Percentiles rank a stretch among this genome's conserved stretches.
Conservation (phyloP, 1,284 basidiomycete species). For the Coniferiporia weirii region DNA sequence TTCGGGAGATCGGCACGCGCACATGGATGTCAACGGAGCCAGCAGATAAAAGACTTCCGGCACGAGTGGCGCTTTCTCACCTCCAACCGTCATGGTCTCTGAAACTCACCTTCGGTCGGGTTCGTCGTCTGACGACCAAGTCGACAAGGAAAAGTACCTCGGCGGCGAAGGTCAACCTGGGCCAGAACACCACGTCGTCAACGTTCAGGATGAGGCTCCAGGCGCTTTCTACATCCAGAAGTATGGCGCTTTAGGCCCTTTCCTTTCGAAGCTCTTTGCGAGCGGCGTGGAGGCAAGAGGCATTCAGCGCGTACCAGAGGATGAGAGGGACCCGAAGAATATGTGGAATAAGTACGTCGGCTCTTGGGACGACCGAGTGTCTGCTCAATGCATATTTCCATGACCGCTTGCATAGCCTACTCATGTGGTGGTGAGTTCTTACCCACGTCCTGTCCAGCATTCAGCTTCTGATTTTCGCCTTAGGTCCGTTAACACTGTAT, state of each 20-base stretch:
- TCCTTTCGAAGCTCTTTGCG: slow-evolving; percentile 36
- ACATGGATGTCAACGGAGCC: not conserved
- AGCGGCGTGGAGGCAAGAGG: slow-evolving; percentile 47
- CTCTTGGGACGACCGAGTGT: not conserved
- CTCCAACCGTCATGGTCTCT: slow-evolving; percentile 7
- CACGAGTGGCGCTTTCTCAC: not conserved
- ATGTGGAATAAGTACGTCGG: slow-evolving; percentile 43
- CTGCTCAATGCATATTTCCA: slow-evolving; percentile 19
- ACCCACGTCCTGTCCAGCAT: not conserved
- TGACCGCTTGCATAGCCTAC: slow-evolving; percentile 28
- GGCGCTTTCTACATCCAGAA: slow-evolving; percentile 32
- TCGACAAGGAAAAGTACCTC: slow-evolving; percentile 12
- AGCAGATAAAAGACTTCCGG: not conserved
- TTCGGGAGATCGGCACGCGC: not conserved
- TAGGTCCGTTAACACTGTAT: slow-evolving; percentile 27
- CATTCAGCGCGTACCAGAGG: slow-evolving; percentile 46
- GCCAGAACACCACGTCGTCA: not conserved
- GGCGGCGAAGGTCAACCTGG: not conserved
- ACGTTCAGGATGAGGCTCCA: slow-evolving; percentile 22
- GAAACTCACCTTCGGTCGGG: not conserved
- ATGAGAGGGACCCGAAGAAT: slow-evolving; percentile 40
- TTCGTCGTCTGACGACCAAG: not conserved
- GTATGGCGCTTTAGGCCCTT: slow-evolving; percentile 33
- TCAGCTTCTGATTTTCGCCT: not conserved
- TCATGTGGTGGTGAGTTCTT: slow-evolving; percentile 43